phyloP scores from a whole-genome alignment of 106 monocot genomes.

The Dioscorea zingiberensis region DNA sequence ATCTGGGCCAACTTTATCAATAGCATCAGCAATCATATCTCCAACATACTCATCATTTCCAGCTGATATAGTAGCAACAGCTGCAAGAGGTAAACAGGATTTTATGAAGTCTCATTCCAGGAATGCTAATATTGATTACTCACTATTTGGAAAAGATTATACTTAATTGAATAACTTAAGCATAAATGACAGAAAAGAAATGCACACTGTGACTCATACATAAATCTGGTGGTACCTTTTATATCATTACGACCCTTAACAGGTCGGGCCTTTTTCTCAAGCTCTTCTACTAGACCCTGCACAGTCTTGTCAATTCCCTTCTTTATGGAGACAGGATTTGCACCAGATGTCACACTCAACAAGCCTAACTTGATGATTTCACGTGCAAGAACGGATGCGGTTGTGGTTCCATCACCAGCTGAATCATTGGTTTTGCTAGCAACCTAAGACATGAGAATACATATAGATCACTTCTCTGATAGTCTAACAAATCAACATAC shows the following conservation, averaged over 20 bases:
- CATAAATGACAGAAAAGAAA: too few species aligned
- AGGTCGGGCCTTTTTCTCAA: conserved; percentile 61
- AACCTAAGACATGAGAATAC: not conserved
- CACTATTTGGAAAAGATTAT: too few species aligned
- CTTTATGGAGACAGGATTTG: conserved; percentile 73
- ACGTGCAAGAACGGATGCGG: conserved; percentile 77
- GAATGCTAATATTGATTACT: too few species aligned
- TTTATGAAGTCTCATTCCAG: not conserved
- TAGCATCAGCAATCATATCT: conserved; percentile 55
- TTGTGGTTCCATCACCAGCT: conserved; percentile 79
- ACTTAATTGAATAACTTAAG: too few species aligned
- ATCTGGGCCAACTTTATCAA: conserved; percentile 59
- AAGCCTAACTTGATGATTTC: conserved; percentile 74
- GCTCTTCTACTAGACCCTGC: conserved; percentile 48
- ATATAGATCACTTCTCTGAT: not conserved
- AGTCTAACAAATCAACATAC: not conserved
- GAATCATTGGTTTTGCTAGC: conserved; percentile 65
- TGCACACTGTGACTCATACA: too few species aligned
- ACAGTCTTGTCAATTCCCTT: conserved; percentile 84
- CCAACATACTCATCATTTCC: conserved; percentile 66
- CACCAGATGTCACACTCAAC: conserved; percentile 75
- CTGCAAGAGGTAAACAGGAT: conserved; percentile 10
- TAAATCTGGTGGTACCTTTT: conserved; percentile 36
- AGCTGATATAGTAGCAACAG: conserved; percentile 55
- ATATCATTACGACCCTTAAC: conserved; percentile 68